Base-by-base conservation (phyloP, 2,329 filamentous ascomycete species). In the Coniochaeta sp. region DNA sequence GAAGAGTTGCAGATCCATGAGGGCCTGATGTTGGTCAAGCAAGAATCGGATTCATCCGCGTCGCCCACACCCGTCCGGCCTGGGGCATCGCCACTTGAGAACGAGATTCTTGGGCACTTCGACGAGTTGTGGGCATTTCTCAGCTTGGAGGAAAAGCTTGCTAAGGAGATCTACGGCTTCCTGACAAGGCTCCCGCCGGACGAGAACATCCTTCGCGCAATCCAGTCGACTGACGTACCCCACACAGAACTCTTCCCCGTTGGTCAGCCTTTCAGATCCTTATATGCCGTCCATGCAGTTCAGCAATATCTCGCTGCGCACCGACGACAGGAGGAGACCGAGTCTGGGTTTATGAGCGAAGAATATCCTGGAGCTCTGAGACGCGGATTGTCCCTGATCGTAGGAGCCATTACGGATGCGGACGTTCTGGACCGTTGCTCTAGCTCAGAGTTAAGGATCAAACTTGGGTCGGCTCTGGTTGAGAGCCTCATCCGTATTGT, bases 91-190 rank as follows among this genome's bases (percentile, higher is more conserved):
- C 78, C 71, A 31, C 77, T 97, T 3, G 90, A 97, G 63, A 77
- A 81, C 12, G 88, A 92, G 60, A 84, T 97, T 20, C 72, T 94
- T 58, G 78, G 83, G 52, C 88, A 95, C 65, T 95, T 96, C 61
- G 79, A 89, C 51, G 84, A 92, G 55, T 71, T 99, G 22, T 96
- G 94, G 77, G 79, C 82, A 40, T 87, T 92, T 61, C 75, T 97
- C 51, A 82, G 83, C 56, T 79, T 91, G 70, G 80, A 88, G 42
- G 84, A 91, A 53, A 75, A 72, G 48, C 71, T 90, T 38, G 83
- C 87, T 6, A 74, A 79, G 61, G 83, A 82, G 81, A 84, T 91
- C 10, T 89, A 85, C 63, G 72, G 79, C 48, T 90, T 92, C 57
- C 73, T 92, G 32, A 71, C 81, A 51, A 79, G 81, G 16, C 83